phyloP scores from a whole-genome alignment of 2,329 filamentous ascomycete species.

The Cordyceps fumosorosea region DNA sequence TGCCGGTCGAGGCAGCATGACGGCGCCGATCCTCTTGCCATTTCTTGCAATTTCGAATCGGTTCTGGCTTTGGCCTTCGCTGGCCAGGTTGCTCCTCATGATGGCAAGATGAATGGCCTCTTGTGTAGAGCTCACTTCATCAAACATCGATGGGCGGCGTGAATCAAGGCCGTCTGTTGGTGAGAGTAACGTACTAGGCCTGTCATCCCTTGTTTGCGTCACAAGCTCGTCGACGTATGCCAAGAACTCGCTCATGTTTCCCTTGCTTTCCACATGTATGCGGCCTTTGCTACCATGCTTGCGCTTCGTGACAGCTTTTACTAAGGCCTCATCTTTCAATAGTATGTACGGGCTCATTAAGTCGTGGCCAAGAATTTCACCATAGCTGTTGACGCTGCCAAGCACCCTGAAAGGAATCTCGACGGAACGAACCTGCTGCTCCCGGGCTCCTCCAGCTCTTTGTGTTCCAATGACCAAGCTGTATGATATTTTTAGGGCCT shows the following conservation, averaged over 20 bases:
- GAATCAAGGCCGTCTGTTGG: conserved; percentile 56
- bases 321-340: conserved; percentile 72
- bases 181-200: conserved; percentile 58
- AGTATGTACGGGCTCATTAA: conserved; percentile 91
- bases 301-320: conserved; percentile 37
- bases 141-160: conserved; percentile 47
- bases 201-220: conserved; percentile 47
- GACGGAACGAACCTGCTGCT: conserved; percentile 82
- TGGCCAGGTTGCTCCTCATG: conserved; percentile 67
- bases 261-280: conserved; percentile 22
- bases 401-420: conserved; percentile 90
- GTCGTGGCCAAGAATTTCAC: conserved; percentile 87
- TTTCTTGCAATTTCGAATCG: conserved; percentile 92
- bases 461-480: conserved; percentile 89
- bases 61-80: conserved; percentile 72
- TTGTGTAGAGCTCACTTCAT: conserved; percentile 59
- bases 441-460: conserved; percentile 67
- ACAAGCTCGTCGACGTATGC: conserved; percentile 72
- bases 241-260: conserved; percentile 61
- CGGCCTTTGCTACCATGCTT: conserved; percentile 23
- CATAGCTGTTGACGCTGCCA: conserved; percentile 82
- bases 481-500: conserved; percentile 90
- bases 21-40: conserved; percentile 82
- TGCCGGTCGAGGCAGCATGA: conserved; percentile 81
- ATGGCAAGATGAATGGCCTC: conserved; percentile 91